A percentile compares a stretch with the other conserved stretches of the same genome.
phyloP scores from a whole-genome alignment of 2,329 filamentous ascomycete genomes.

The Cladosporium sp. region DNA sequence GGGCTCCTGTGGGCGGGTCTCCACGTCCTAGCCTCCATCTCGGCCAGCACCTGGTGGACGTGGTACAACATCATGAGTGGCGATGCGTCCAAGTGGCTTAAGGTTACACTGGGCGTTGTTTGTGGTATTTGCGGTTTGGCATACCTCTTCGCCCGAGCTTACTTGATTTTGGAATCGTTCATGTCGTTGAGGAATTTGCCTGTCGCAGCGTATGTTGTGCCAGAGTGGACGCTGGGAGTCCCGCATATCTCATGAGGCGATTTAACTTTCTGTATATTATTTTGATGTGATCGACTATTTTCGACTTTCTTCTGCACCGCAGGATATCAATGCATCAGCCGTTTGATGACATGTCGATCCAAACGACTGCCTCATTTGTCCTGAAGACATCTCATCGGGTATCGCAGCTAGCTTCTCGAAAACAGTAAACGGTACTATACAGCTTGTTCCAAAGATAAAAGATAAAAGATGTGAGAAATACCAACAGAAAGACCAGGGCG shows the following conservation, averaged over 20 bases:
- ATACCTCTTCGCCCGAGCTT: slow-evolving; percentile 24
- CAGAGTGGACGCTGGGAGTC: slow-evolving; percentile 26
- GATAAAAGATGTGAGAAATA: too few species aligned
- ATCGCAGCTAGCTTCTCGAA: too few species aligned
- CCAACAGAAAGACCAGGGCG: too few species aligned
- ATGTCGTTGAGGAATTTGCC: slow-evolving; percentile 25
- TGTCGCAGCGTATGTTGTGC: slow-evolving; percentile 22
- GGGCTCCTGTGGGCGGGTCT: slow-evolving; percentile 26
- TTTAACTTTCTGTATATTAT: too few species aligned
- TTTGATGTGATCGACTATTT: too few species aligned
- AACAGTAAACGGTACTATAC: too few species aligned
- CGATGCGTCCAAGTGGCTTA: slow-evolving; percentile 8
- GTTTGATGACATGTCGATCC: too few species aligned
- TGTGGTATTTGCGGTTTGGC: slow-evolving; percentile 17
- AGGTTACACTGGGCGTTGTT: slow-evolving; percentile 11
- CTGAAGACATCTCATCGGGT: too few species aligned
- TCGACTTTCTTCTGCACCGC: too few species aligned
- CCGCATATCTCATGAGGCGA: slow-evolving; percentile 25
- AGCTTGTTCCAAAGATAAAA: too few species aligned
- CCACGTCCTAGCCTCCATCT: slow-evolving; percentile 22
- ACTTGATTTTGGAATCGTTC: slow-evolving; percentile 29
- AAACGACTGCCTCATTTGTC: too few species aligned
- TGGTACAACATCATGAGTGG: slow-evolving; percentile 21
- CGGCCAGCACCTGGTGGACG: slow-evolving; percentile 16
- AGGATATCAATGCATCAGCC: too few species aligned